These are phyloP conservation scores for Prototheca cutis DNA, from an alignment of 163 green algal species.

Conservation along the genomic window DNA sequence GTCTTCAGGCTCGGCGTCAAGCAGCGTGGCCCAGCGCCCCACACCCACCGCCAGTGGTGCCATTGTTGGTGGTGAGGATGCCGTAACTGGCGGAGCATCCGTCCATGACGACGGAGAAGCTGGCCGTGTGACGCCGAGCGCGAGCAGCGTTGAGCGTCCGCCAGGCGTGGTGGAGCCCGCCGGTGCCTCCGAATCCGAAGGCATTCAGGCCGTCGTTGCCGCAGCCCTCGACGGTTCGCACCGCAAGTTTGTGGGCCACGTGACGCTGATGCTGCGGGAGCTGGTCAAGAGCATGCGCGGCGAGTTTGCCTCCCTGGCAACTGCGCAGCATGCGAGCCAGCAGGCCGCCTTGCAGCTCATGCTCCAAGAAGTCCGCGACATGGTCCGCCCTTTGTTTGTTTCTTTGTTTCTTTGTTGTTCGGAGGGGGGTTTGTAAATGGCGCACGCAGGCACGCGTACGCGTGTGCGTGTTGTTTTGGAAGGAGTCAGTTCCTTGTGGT, in stretches of 20 bases:
- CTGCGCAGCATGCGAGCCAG: constrained; percentile 7
- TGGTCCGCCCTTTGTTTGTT: no score
- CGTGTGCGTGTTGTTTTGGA: no score
- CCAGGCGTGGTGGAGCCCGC: not conserved
- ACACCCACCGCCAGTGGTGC: no score
- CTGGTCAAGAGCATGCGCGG: constrained; percentile 21
- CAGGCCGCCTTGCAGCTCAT: constrained; percentile 12
- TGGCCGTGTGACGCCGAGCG: not conserved
- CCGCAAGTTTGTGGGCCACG: constrained; percentile 27
- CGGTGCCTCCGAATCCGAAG: not conserved
- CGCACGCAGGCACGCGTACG: no score
- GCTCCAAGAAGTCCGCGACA: not conserved
- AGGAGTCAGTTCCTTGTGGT: no score
- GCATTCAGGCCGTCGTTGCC: constrained; percentile 15
- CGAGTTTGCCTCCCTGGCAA: constrained; percentile 7
- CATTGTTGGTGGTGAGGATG: no score
- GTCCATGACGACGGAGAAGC: no score
- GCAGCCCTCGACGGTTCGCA: constrained; percentile 25
- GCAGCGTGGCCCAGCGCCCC: no score
- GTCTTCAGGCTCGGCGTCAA: no score
- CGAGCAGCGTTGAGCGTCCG: constrained; percentile 1
- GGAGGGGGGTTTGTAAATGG: no score
- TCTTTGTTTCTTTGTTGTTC: no score
- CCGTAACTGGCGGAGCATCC: no score
- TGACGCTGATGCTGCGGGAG: constrained; percentile 23